These are phyloP conservation scores for Cyberlindnera amylophila DNA, from an alignment of 805 yeast genomes.

Conservation along the genomic window DNA sequence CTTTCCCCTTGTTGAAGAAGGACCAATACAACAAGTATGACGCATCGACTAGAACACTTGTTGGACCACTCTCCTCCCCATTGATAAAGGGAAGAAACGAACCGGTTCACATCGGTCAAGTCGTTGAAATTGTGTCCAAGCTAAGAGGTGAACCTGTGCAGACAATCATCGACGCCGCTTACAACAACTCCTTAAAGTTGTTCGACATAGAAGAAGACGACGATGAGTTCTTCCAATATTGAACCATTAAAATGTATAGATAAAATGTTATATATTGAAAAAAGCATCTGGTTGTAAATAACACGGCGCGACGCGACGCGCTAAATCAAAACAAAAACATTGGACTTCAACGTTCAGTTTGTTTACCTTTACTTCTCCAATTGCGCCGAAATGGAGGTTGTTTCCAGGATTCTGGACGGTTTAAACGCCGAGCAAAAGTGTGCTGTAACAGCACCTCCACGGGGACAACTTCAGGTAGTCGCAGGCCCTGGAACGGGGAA, in stretches of 20 bases:
- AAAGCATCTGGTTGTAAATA: background rate
- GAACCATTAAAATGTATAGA: background rate
- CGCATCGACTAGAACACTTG: conserved; percentile 25
- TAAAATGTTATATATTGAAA: too few relatives aligned
- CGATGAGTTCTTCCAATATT: conserved; percentile 18
- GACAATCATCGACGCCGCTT: conserved; percentile 45
- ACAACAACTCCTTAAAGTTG: conserved; percentile 45
- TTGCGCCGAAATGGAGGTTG: too few relatives aligned
- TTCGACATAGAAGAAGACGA: conserved; percentile 34
- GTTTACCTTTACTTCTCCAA: too few relatives aligned
- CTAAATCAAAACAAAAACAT: too few relatives aligned
- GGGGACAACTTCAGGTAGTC: conserved; percentile 45
- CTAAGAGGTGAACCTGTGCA: conserved; percentile 41
- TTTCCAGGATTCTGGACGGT: conserved; percentile 11
- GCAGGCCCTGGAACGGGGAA: conserved; percentile 71
- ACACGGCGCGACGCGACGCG: too few relatives aligned
- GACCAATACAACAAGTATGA: conserved; percentile 45
- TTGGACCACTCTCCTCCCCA: conserved; percentile 32
- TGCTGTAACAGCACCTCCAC: conserved; percentile 41
- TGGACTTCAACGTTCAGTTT: background rate
- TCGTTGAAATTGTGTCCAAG: conserved; percentile 65
- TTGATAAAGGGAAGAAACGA: conserved; percentile 85
- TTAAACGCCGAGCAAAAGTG: conserved; percentile 40
- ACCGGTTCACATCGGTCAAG: conserved; percentile 81
- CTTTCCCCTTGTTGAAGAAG: conserved; percentile 62